Base-by-base conservation (phyloP, 2,329 filamentous ascomycete genomes). In the Pseudogymnoascus sp. region DNA sequence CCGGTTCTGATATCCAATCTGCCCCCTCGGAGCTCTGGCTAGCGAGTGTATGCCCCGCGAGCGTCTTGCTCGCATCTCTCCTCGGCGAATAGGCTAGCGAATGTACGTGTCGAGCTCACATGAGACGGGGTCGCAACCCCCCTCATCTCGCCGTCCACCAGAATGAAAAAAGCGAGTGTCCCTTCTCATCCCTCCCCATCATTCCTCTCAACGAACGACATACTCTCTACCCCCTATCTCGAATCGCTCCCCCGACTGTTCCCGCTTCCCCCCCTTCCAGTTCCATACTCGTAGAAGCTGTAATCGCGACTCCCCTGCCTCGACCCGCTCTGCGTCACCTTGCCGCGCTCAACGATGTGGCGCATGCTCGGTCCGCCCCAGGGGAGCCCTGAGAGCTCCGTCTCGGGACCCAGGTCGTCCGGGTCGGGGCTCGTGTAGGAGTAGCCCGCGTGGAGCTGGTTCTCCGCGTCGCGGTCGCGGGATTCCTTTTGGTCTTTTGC, bases 361-460 rank as follows among this genome's bases (percentile, higher is more conserved):
- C 77, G 80, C 75, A 91, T 80, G 65, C 82, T 88, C 67, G 90
- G 74, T 19, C 87, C 82, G 37, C 89, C 89, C 89, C 88, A 91
- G 0, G 88, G 88, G 2, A 91, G 77, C 0, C 88, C 88, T 0
- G 86, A 86, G 6, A 84, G 77, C 2, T 84, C 78, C 11, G 82
- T 79, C 59, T 82, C 80, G 37, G 70, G 72, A 64, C 74, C 75
- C 37, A 89, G 77, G 42, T 88, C 84, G 13, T 78, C 76, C 3
- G 84, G 77, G 19, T 82, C 79, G 0, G 87, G 85, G 1, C 85
- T 80, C 15, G 80, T 79, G 72, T 91, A 91, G 65, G 83, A 82
- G 71, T 83, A 83, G 46, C 81, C 84, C 2, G 88, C 88, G 64
- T 85, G 78, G 63, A 84, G 78, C 70, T 82, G 80, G 71, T 91